These are phyloP conservation scores for Syncephalis fuscata DNA, from an alignment of 371 early-diverging fungal species.

Conservation along the genomic window DNA sequence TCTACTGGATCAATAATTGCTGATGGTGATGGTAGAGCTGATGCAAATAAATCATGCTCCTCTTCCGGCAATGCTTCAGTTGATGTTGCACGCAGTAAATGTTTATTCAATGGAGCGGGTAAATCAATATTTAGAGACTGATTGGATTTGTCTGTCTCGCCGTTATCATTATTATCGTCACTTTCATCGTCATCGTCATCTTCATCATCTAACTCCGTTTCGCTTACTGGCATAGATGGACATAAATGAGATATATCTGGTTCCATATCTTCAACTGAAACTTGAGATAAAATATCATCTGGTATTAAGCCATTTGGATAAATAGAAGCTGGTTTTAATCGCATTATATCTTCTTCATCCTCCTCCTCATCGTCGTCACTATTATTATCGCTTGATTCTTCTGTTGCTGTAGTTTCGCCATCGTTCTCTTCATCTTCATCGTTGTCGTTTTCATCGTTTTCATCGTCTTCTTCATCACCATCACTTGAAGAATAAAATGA, in stretches of 20 bases:
- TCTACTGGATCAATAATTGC: no score
- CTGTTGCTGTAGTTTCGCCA: background rate
- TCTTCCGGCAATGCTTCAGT: no score
- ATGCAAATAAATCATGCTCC: no score
- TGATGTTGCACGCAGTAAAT: no score
- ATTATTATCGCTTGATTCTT: no score
- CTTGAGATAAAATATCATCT: background rate
- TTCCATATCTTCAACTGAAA: background rate
- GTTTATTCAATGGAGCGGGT: background rate
- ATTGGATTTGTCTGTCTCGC: conserved; percentile 5
- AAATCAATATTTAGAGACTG: background rate
- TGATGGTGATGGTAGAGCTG: no score
- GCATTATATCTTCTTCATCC: background rate
- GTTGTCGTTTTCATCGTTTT: conserved; percentile 1
- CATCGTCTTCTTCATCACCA: conserved; percentile 4
- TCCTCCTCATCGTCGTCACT: background rate
- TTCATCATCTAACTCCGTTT: conserved; percentile 6
- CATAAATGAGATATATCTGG: background rate
- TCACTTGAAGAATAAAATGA: background rate
- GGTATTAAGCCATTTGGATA: background rate
- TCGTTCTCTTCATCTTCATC: background rate
- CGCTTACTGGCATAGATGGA: background rate
- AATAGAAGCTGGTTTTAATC: background rate
- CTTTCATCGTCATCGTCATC: conserved; percentile 9
- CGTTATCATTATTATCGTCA: conserved; percentile 9